Percentiles rank a stretch among this genome's conserved stretches.
Evolutionary conservation across 192 early-diverging fungal species (phyloP).

Genomic region (Allomyces javanicus): DNA sequence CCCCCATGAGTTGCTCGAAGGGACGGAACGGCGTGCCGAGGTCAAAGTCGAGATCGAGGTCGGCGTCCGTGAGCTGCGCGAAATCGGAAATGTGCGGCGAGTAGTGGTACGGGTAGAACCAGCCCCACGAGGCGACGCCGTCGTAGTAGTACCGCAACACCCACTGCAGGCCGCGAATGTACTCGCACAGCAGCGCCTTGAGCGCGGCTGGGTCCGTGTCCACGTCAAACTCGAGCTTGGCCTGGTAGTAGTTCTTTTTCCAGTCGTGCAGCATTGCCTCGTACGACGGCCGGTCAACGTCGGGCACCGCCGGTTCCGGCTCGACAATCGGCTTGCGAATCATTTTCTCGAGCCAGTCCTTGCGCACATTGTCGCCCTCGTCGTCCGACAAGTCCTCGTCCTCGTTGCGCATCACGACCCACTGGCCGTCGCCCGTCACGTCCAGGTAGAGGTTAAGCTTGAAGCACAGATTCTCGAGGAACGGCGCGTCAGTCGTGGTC

Average conservation of each 20-base stretch:
- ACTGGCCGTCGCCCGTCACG: not conserved
- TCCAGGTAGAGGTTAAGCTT: not conserved
- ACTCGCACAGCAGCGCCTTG: slow-evolving; percentile 28
- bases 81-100: slow-evolving; percentile 86
- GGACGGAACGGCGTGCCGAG: slow-evolving; percentile 77
- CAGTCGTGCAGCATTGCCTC: slow-evolving; percentile 1
- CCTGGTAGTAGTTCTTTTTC: slow-evolving; percentile 3
- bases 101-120: slow-evolving; percentile 98
- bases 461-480: not conserved
- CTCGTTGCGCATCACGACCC: not conserved
- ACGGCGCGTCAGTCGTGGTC: not conserved
- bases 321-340: not conserved
- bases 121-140: slow-evolving; percentile 90
- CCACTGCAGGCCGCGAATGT: slow-evolving; percentile 93
- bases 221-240: not conserved
- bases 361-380: not conserved
- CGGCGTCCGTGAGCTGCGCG: slow-evolving; percentile 31
- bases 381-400: slow-evolving; percentile 5
- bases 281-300: not conserved
- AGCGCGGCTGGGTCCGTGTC: not conserved
- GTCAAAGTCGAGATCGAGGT: slow-evolving; percentile 53
- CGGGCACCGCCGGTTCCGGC: not conserved
- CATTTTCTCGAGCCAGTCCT: not conserved
- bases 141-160: slow-evolving; percentile 91
- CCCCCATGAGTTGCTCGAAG: slow-evolving; percentile 97